Evolutionary conservation across 345 rosid genomes (phyloP).

Genomic region (Populus davidiana): DNA sequence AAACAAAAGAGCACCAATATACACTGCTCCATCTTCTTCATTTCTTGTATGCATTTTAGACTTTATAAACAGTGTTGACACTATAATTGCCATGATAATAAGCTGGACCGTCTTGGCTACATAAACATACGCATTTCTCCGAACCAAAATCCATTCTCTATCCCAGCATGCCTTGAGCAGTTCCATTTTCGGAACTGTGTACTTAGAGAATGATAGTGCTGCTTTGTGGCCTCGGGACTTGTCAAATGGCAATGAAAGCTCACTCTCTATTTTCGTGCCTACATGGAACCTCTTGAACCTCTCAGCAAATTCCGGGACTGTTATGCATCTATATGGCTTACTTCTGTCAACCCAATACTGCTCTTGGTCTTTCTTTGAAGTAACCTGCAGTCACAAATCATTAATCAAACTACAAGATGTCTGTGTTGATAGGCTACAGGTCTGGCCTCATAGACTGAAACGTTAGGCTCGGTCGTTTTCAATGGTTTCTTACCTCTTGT

Average conservation of each 20-base stretch:
- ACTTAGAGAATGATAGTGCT: conserved; percentile 56
- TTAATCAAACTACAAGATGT: background rate
- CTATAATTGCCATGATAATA: conserved; percentile 48
- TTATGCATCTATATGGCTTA: conserved; percentile 57
- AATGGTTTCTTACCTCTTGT: conserved; percentile 58
- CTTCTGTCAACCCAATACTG: conserved; percentile 72
- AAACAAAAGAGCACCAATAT: conserved; percentile 54
- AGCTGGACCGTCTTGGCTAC: conserved; percentile 71
- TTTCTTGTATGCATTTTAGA: conserved; percentile 54
- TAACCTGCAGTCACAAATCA: conserved; percentile 44
- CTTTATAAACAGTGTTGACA: conserved; percentile 61
- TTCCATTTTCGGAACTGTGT: conserved; percentile 54
- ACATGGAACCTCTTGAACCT: conserved; percentile 65
- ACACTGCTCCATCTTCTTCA: conserved; percentile 49
- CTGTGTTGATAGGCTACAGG: background rate
- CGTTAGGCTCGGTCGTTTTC: background rate
- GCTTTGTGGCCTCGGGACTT: conserved; percentile 59
- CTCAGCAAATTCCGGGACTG: conserved; percentile 57
- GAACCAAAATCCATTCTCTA: conserved; percentile 70
- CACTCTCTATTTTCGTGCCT: conserved; percentile 50
- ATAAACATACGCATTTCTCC: conserved; percentile 64
- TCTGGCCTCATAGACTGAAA: background rate
- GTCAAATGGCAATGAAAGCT: conserved; percentile 60
- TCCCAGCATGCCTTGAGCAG: conserved; percentile 73
- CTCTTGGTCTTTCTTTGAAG: conserved; percentile 85